Base-by-base conservation (phyloP, 352 stramenopile species). In the Paralagenidium karlingii region DNA sequence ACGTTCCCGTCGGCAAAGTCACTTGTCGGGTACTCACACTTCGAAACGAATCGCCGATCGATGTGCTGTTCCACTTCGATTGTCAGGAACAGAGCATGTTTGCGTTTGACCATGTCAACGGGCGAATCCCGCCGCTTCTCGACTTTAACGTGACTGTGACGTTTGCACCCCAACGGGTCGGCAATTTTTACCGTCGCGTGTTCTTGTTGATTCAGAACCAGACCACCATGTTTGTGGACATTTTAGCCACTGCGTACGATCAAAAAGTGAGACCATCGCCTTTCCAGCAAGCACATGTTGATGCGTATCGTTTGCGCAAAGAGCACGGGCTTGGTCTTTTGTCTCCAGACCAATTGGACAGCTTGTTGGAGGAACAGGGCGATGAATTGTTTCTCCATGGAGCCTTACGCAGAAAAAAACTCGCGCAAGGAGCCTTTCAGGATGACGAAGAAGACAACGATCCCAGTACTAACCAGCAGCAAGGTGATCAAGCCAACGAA, bases 151-250 rank as follows among this genome's bases (percentile, higher is more conserved):
- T 97, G 28, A 92, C 68, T 1, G 60, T 97, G 15, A 71, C 53
- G 5, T 97, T 97, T 47, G 26, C 26, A 1, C 63, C 58, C 4
- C 40, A 51, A n/a, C 66, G 66, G 13, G 31, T 78, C 1, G 82
- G 75, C 13, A 96, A 97, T 40, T 97, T 94, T 59, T 97, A 96
- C 49, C 66, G 83, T 0, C 60, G 86, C 1, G 61, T 95, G 36
- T 95, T 93, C 49, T 13, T 90, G 13, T 36, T 95, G 2, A 20
- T 94, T 5, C 67, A 94, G 25, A 81, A 95, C 51, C 80, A 94
- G 47, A 74, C 63, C 24, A 70, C 84, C 8, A 54, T 78, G 8
- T 94, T 75, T 43, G 55, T 96, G 10, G 89, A 97, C 38, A 53
- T 91, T 1, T 52, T 97, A 7, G 90, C 79, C 9, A 96, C 82